phyloP scores from a whole-genome alignment of 2,329 filamentous ascomycete genomes.

The Ophiognomonia clavigignenti-juglandacearum region DNA sequence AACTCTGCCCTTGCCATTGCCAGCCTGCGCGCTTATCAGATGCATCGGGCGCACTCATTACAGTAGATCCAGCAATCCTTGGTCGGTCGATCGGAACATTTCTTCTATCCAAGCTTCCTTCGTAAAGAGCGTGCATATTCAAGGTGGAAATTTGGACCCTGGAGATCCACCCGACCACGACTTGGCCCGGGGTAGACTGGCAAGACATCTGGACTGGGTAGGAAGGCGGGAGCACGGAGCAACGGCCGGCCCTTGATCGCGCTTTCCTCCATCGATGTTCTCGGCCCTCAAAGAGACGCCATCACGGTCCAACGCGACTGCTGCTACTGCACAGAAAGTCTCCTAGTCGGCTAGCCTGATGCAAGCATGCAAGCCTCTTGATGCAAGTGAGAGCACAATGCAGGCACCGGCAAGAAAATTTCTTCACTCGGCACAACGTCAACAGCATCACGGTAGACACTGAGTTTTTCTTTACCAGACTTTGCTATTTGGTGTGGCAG shows the following conservation, averaged over 20 bases:
- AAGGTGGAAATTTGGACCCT: background rate
- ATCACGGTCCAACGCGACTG: background rate
- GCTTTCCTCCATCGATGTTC: too few relatives aligned
- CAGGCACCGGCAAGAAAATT: background rate
- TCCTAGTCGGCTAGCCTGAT: too few relatives aligned
- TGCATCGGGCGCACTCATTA: too few relatives aligned
- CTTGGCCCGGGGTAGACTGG: background rate
- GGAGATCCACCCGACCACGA: background rate
- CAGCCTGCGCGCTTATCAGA: too few relatives aligned
- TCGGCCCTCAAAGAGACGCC: too few relatives aligned
- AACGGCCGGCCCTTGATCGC: conserved; percentile 1
- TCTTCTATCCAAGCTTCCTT: background rate
- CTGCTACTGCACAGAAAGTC: too few relatives aligned
- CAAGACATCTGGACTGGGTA: background rate
- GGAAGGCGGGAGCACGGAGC: background rate
- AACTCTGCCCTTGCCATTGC: too few relatives aligned
- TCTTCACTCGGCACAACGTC: background rate
- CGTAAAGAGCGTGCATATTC: conserved; percentile 6
- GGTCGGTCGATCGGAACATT: background rate
- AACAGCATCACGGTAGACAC: background rate
- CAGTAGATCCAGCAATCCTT: too few relatives aligned
- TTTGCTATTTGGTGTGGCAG: background rate
- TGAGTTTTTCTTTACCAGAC: background rate
- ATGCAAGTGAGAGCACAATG: conserved; percentile 4
- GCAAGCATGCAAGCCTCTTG: too few relatives aligned